phyloP scores from a whole-genome alignment of 257 asterid genomes.

The Cinchona pubescens region DNA sequence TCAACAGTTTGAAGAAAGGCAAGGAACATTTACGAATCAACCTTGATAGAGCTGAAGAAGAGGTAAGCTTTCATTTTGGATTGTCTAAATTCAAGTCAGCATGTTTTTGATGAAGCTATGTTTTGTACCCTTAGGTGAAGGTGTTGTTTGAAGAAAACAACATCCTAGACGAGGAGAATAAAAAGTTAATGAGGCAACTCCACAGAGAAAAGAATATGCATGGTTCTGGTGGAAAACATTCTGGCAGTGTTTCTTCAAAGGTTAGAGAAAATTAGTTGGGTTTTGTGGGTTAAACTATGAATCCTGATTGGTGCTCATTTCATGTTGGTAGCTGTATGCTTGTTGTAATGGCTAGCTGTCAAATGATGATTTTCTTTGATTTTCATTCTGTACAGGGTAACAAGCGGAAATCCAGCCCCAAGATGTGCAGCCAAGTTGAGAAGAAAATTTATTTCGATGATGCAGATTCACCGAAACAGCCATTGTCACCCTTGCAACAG shows the following conservation, averaged over 20 bases:
- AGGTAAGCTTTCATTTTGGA: constrained; percentile 42
- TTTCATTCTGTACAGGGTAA: constrained; percentile 44
- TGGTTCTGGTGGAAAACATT: constrained; percentile 45
- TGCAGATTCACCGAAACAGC: constrained; percentile 52
- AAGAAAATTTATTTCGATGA: constrained; percentile 50
- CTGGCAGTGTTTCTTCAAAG: constrained; percentile 57
- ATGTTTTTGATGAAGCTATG: constrained; percentile 1
- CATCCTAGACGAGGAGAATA: constrained; percentile 52
- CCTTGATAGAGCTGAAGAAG: constrained; percentile 82
- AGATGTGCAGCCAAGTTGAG: constrained; percentile 53
- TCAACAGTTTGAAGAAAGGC: constrained; percentile 52
- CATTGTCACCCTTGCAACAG: constrained; percentile 68
- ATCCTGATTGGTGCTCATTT: not conserved
- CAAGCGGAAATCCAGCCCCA: constrained; percentile 67
- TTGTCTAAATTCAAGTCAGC: not conserved
- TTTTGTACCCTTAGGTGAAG: constrained; percentile 45
- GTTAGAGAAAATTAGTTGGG: constrained; percentile 26
- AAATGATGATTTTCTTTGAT: constrained; percentile 1
- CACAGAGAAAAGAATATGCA: constrained; percentile 47
- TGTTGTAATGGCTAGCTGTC: not conserved
- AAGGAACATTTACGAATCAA: constrained; percentile 67
- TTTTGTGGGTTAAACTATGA: not conserved
- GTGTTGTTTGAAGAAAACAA: constrained; percentile 62
- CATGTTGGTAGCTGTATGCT: not conserved
- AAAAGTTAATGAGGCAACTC: constrained; percentile 46